phyloP scores from a whole-genome alignment of 2,329 filamentous ascomycete species.

The Herpotrichia juniperi region DNA sequence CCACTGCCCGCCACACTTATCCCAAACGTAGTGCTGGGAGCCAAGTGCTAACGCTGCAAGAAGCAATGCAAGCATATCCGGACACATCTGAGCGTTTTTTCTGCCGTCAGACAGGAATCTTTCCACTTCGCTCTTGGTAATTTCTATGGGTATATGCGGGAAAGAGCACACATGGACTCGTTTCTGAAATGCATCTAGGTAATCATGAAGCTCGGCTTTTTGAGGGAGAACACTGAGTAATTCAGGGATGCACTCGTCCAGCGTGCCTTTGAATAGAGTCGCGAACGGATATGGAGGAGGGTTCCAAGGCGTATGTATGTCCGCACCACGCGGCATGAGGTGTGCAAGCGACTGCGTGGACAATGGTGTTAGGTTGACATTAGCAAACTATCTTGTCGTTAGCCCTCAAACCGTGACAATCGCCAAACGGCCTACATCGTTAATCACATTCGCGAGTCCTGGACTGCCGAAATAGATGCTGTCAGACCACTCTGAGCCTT shows the following conservation, averaged over 20 bases:
- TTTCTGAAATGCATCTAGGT: constrained; percentile 50
- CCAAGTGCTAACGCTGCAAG: constrained; percentile 56
- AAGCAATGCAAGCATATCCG: constrained; percentile 56
- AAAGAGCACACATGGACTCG: constrained; percentile 53
- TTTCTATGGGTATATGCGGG: constrained; percentile 52
- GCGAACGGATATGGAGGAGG: constrained; percentile 52
- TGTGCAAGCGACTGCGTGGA: constrained; percentile 49
- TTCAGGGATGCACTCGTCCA: constrained; percentile 41
- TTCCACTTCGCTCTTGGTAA: constrained; percentile 52
- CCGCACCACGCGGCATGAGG: constrained; percentile 48
- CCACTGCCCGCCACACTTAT: constrained; percentile 49
- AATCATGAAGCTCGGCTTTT: constrained; percentile 43
- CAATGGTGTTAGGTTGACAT: constrained; percentile 42
- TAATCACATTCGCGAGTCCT: constrained; percentile 54
- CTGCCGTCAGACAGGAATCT: constrained; percentile 50
- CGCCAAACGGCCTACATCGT: constrained; percentile 45
- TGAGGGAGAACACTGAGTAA: constrained; percentile 47
- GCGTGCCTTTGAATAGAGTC: constrained; percentile 48
- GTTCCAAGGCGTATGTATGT: constrained; percentile 49
- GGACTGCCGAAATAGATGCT: constrained; percentile 59
- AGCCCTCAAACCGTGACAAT: constrained; percentile 13
- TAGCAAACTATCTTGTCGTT: constrained; percentile 47
- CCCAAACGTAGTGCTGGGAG: constrained; percentile 53
- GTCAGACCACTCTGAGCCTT: constrained; percentile 48
- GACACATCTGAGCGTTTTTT: constrained; percentile 51